phyloP scores from a whole-genome alignment of 257 asterid species.

The Voacanga thouarsii region DNA sequence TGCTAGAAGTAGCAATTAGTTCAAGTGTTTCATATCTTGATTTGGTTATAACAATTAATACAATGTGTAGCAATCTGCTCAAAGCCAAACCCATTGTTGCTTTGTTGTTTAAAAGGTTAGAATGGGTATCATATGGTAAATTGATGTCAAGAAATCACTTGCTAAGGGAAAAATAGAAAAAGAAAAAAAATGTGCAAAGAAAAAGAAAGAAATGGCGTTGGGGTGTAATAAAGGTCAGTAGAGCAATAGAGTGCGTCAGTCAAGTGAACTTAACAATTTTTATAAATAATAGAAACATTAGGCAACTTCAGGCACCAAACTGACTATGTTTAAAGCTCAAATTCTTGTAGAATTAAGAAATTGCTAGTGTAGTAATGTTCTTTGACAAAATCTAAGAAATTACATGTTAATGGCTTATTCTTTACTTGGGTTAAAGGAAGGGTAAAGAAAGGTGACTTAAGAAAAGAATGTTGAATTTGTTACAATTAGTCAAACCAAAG shows the following conservation, averaged over 20 bases:
- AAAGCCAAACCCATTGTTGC: background rate
- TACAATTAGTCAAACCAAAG: background rate
- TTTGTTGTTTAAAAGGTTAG: background rate
- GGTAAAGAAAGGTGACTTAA: background rate
- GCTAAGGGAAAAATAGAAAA: background rate
- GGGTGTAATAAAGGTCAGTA: background rate
- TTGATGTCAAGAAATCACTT: background rate
- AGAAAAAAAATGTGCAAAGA: background rate
- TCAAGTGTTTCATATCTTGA: background rate
- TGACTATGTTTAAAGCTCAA: background rate
- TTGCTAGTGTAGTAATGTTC: background rate
- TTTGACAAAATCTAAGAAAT: background rate
- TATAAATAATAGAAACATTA: background rate
- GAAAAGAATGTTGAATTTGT: background rate
- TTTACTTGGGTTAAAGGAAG: background rate
- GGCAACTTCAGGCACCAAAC: background rate
- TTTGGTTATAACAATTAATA: background rate
- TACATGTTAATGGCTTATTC: no score
- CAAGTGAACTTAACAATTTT: background rate
- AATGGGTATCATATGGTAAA: background rate
- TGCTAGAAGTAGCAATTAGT: background rate
- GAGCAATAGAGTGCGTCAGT: background rate
- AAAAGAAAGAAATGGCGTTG: background rate
- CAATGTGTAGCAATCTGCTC: background rate
- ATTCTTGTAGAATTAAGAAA: no score